A percentile compares a stretch with the other conserved stretches of the same genome.
Evolutionary conservation across 345 rosid genomes (phyloP).

Genomic region (Orychophragmus violaceus): DNA sequence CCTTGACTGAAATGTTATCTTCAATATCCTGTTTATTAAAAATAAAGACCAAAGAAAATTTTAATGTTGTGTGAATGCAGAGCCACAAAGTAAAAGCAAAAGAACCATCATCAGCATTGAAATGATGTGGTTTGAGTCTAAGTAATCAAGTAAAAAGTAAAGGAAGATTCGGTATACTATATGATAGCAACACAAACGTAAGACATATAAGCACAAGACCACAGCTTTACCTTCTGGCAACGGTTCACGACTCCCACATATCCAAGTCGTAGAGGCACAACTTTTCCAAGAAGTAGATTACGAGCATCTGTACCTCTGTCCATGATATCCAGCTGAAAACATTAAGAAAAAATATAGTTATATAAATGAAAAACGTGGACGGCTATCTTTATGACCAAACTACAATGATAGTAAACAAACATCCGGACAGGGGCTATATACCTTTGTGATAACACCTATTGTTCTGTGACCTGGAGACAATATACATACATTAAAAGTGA

Average conservation of each 20-base stretch:
- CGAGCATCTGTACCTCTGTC: slow-evolving; percentile 65
- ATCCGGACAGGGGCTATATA: slow-evolving; percentile 17
- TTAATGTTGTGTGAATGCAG: background rate
- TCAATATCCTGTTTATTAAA: slow-evolving; percentile 44
- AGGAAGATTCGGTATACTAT: background rate
- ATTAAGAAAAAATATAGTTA: slow-evolving; percentile 5
- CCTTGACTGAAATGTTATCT: slow-evolving; percentile 48
- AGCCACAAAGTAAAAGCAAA: slow-evolving; percentile 1
- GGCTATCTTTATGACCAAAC: background rate
- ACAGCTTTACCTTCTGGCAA: slow-evolving; percentile 50
- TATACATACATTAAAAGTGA: background rate
- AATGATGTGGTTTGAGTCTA: background rate
- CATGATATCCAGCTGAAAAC: slow-evolving; percentile 66
- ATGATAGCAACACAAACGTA: slow-evolving; percentile 2
- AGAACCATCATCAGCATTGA: background rate
- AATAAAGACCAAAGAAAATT: background rate
- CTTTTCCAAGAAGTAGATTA: slow-evolving; percentile 54
- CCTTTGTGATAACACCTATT: slow-evolving; percentile 71
- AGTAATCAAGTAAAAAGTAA: background rate
- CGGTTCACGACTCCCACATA: slow-evolving; percentile 73
- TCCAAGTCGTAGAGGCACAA: slow-evolving; percentile 60
- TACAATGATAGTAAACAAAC: slow-evolving; percentile 6
- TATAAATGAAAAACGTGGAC: background rate
- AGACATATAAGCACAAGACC: slow-evolving; percentile 6
- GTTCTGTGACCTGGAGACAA: slow-evolving; percentile 55